A percentile compares a stretch with the other conserved stretches of the same genome.
phyloP scores from a whole-genome alignment of 129 eudicot species.

The Tagetes erecta region DNA sequence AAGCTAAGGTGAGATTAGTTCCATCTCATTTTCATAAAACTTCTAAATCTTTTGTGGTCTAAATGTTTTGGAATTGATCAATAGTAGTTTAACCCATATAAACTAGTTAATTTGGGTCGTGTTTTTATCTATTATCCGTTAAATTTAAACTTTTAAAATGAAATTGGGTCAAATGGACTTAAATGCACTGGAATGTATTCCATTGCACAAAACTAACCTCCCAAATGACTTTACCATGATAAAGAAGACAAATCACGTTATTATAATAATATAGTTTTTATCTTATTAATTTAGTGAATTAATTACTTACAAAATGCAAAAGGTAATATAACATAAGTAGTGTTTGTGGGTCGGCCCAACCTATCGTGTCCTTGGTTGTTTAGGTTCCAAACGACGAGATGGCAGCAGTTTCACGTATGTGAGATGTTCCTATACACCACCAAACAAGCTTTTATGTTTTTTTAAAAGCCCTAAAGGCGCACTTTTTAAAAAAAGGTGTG shows the following conservation, averaged over 20 bases:
- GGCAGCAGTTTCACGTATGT: too few species aligned
- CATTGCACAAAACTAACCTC: too few species aligned
- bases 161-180: not conserved
- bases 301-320: not conserved
- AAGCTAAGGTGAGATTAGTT: constrained; percentile 48
- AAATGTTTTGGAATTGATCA: not conserved
- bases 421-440: too few species aligned
- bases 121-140: not conserved
- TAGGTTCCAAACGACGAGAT: too few species aligned
- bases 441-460: too few species aligned
- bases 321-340: not conserved
- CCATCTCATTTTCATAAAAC: not conserved
- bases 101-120: not conserved
- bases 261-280: too few species aligned
- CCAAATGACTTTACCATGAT: too few species aligned
- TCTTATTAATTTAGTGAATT: not conserved
- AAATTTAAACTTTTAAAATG: not conserved
- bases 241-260: too few species aligned
- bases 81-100: not conserved
- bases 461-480: too few species aligned
- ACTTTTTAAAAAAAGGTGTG: too few species aligned
- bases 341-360: not conserved
- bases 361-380: too few species aligned
- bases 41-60: not conserved
- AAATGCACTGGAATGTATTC: not conserved